These are phyloP conservation scores for Strobilomyces echinocephalus DNA, from an alignment of 768 basidiomycete genomes.

Conservation along the genomic window DNA sequence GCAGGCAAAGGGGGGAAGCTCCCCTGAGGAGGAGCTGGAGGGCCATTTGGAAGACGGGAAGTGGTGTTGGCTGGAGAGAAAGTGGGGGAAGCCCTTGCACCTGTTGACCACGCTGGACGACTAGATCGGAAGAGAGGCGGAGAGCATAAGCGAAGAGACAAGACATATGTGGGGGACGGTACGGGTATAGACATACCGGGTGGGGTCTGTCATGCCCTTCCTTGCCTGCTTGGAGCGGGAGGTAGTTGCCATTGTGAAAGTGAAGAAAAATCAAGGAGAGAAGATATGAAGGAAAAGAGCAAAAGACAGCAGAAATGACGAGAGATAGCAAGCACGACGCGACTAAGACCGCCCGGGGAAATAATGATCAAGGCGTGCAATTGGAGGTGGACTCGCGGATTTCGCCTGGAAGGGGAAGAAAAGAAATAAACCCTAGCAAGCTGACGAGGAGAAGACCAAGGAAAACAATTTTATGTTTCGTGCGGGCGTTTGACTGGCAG, in stretches of 20 bases:
- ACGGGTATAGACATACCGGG: constrained; percentile 42
- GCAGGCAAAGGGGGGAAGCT: constrained; percentile 41
- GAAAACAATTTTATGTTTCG: constrained; percentile 28
- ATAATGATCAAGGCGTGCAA: constrained; percentile 14
- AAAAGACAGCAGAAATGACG: constrained; percentile 33
- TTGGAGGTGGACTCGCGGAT: constrained; percentile 16
- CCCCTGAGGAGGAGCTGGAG: constrained; percentile 32
- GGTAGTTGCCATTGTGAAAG: constrained; percentile 53
- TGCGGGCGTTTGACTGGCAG: constrained; percentile 25
- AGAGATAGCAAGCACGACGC: constrained; percentile 34
- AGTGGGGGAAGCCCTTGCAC: constrained; percentile 64
- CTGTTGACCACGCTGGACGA: constrained; percentile 55
- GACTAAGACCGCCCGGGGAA: constrained; percentile 26
- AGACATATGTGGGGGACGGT: constrained; percentile 12
- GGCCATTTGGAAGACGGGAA: constrained; percentile 41
- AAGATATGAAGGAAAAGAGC: constrained; percentile 20
- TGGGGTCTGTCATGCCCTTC: constrained; percentile 57
- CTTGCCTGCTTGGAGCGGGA: constrained; percentile 59
- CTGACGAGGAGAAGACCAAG: constrained; percentile 22
- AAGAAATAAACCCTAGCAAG: constrained; percentile 21
- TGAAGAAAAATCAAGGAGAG: constrained; percentile 29
- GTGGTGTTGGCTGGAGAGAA: constrained; percentile 50
- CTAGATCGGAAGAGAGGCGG: constrained; percentile 24
- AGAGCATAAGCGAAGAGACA: constrained; percentile 7
- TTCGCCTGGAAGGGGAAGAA: constrained; percentile 17